Evolutionary conservation across 2,329 filamentous ascomycete genomes (phyloP), one percentile per base, ranked within the genome.

Genomic region (Apiospora phragmitis): DNA sequence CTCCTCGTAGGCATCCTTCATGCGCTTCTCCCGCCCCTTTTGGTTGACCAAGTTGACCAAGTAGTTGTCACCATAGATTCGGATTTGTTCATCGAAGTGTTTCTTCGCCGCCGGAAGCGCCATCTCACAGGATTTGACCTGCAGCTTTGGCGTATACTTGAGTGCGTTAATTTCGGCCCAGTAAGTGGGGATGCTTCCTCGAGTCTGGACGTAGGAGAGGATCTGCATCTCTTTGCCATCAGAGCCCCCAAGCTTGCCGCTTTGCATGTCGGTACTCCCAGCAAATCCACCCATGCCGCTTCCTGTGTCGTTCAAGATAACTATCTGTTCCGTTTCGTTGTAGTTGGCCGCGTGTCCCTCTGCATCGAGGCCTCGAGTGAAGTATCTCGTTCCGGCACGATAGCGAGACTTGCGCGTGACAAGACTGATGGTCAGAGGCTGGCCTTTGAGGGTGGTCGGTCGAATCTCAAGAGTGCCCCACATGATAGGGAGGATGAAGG

Each of bases 11-110:
- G 95, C 94, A 69, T 93, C 91, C 84, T 99, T 99, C 73, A 99
- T 92, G 68, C 89, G 87, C 81, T 92, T 88, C 83, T 99, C 96
- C 70, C 96, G 91, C 18, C 97, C 97, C 79, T 94, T 97, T 76
- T 98, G 94, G 80, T 99, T 99, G 77, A 99, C 96, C 35, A 99
- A 86, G 79, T 99, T 99, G 81, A 99, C 95, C 71, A 99, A 87
- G 83, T 96, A 98, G 80, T 98, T 98, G 80, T 98, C 96, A 72
- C 96, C 96, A 77, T 99, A 99, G 38, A 97, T 84, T 70, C 89
- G 88, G 76, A 99, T 96, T 82, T 99, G 97, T 83, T 99, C 94
- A 68, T 94, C 88, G 79, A 99, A 98, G 81, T 99, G 96, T 75
- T 91, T 92, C 77, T 89, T 90, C 8, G 96, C 94, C 0, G 96